A percentile compares a stretch with the other conserved stretches of the same genome.
These are phyloP conservation scores for Lactarius indigo DNA, from an alignment of 768 basidiomycete genomes.

Conservation along the genomic window DNA sequence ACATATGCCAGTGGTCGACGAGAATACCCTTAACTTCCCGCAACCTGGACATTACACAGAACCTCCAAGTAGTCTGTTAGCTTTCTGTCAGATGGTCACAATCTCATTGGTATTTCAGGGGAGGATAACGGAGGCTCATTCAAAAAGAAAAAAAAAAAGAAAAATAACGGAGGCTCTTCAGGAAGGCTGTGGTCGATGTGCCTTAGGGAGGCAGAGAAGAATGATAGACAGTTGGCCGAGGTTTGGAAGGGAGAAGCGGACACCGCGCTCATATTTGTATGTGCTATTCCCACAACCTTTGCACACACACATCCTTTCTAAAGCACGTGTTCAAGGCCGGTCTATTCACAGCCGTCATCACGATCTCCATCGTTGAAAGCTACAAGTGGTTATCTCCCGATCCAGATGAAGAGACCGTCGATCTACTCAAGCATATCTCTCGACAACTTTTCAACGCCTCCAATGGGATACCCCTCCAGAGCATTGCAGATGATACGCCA, in stretches of 20 bases:
- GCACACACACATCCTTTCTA: neutral
- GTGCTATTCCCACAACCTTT: neutral
- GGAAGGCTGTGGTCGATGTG: slow-evolving; percentile 10
- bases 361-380: slow-evolving; percentile 15
- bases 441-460: neutral
- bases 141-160: no score
- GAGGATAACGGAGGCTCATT: neutral
- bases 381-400: slow-evolving; percentile 15
- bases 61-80: neutral
- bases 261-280: slow-evolving; percentile 11
- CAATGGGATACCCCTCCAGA: neutral
- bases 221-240: neutral
- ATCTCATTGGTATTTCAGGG: neutral
- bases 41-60: neutral
- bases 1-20: neutral
- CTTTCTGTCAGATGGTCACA: neutral
- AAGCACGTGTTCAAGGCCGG: slow-evolving; percentile 7
- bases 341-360: slow-evolving; percentile 14
- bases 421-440: neutral
- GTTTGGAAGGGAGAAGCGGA: slow-evolving; percentile 10
- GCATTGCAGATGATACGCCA: no score
- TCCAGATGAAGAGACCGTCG: neutral
- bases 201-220: slow-evolving; percentile 2
- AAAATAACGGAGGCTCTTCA: neutral
- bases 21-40: neutral